Percentiles rank a stretch among this genome's conserved stretches.
These are phyloP conservation scores for Brettanomyces sp. DNA, from an alignment of 805 yeast species.

Conservation along the genomic window DNA sequence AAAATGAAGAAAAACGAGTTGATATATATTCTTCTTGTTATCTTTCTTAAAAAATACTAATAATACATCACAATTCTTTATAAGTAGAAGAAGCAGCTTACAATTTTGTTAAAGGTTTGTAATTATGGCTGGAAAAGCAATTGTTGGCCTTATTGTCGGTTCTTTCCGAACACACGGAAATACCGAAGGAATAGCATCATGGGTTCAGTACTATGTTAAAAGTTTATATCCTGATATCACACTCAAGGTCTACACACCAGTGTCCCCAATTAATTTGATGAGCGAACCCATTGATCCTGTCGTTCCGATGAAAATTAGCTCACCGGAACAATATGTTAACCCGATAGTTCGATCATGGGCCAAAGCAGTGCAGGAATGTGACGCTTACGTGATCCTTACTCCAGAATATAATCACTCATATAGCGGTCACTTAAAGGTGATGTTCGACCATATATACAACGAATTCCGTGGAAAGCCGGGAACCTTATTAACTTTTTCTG, in stretches of 20 bases:
- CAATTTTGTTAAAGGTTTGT: not conserved
- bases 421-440: constrained; percentile 6
- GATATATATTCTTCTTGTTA: too few species aligned
- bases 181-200: constrained; percentile 1
- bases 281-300: not conserved
- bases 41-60: too few species aligned
- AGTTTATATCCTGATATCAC: not conserved
- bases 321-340: constrained; percentile 1
- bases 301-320: not conserved
- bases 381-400: constrained; percentile 6
- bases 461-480: constrained; percentile 5
- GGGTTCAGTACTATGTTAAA: constrained; percentile 2
- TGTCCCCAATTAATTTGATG: not conserved
- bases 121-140: not conserved
- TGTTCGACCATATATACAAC: constrained; percentile 6
- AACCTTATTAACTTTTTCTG: not conserved
- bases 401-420: constrained; percentile 7
- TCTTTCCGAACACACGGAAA: constrained; percentile 1
- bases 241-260: not conserved
- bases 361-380: not conserved
- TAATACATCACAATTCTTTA: too few species aligned
- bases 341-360: not conserved
- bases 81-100: too few species aligned
- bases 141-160: constrained; percentile 2
- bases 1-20: too few species aligned